A percentile compares a stretch with the other conserved stretches of the same genome.
Conservation (phyloP, 1,284 basidiomycete species). For the Leccinum ponderosum region DNA sequence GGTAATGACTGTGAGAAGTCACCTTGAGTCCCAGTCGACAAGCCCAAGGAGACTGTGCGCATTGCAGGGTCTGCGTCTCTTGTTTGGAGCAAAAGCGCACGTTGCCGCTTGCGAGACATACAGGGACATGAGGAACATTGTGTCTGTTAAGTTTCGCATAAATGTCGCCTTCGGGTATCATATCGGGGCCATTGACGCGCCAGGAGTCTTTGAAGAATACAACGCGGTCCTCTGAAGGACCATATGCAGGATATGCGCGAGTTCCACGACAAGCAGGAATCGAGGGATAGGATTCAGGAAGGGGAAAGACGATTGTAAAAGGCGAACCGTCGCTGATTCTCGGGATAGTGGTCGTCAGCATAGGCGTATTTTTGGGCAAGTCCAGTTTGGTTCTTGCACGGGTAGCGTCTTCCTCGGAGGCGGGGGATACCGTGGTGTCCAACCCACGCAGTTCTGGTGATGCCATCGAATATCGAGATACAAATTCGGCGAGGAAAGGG, state of each 20-base stretch:
- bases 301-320: not conserved
- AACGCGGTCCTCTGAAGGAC: not conserved
- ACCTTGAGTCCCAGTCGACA: not conserved
- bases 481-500: not conserved
- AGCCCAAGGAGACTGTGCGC: not conserved
- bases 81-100: not conserved
- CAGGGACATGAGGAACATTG: not conserved
- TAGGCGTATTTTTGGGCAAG: not conserved
- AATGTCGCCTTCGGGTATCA: not conserved
- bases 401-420: not conserved
- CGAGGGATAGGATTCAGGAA: not conserved
- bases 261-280: not conserved
- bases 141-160: not conserved
- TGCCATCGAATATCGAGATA: not conserved
- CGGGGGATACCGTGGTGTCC: not conserved
- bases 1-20: not conserved
- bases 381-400: not conserved
- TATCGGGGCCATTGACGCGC: not conserved
- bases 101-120: not conserved
- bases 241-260: not conserved
- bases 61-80: not conserved
- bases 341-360: not conserved
- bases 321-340: not conserved
- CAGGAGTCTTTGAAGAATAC: not conserved
- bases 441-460: not conserved